Percentiles rank a stretch among this genome's conserved stretches.
These are phyloP conservation scores for Betula pendula DNA, from an alignment of 306 rosid genomes.

Conservation along the genomic window DNA sequence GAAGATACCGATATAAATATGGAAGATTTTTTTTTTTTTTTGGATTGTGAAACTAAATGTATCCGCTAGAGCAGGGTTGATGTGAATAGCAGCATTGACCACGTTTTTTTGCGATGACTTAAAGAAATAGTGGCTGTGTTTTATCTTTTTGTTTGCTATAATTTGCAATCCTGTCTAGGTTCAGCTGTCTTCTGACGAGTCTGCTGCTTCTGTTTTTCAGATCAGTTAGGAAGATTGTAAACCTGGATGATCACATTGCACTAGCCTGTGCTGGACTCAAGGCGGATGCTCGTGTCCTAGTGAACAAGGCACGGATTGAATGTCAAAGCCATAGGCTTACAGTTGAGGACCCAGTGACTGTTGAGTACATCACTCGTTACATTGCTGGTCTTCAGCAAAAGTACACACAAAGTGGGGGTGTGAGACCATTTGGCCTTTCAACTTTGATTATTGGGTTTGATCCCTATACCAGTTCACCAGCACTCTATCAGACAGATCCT, in stretches of 20 bases:
- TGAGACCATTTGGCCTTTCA: constrained; percentile 95
- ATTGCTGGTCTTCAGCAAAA: constrained; percentile 98
- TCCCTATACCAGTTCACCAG: constrained; percentile 67
- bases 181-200: background rate
- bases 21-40: background rate
- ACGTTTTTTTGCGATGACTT: background rate
- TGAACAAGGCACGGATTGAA: constrained; percentile 86
- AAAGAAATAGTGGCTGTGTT: background rate
- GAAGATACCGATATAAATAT: background rate
- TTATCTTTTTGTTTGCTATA: background rate
- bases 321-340: constrained; percentile 97
- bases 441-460: constrained; percentile 94
- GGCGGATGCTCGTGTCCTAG: constrained; percentile 94
- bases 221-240: constrained; percentile 63
- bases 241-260: constrained; percentile 62
- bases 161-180: background rate
- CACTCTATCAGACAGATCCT: constrained; percentile 93
- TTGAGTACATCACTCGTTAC: constrained; percentile 88
- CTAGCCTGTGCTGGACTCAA: constrained; percentile 98
- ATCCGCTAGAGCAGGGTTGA: background rate
- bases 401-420: constrained; percentile 99
- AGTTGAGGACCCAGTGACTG: constrained; percentile 93
- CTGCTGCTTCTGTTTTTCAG: constrained; percentile 34
- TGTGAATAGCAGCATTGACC: background rate
- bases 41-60: background rate